A percentile compares a stretch with the other conserved stretches of the same genome.
phyloP scores from a whole-genome alignment of 2,329 filamentous ascomycete species.

The Hypocrella siamensis region DNA sequence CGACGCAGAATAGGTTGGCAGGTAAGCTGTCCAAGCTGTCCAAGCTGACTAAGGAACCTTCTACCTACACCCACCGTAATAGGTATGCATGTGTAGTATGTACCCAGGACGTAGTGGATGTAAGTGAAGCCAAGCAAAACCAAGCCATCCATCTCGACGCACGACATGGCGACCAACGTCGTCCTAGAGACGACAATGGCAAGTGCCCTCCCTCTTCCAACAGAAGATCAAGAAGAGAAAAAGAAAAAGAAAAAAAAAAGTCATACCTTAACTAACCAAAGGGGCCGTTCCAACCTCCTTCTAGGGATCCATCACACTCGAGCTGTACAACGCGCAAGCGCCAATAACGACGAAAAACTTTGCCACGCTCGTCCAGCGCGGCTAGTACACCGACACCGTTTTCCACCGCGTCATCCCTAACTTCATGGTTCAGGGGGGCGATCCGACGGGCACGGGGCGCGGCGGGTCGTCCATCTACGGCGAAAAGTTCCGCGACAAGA shows the following conservation, averaged over 20 bases:
- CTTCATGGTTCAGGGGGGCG: conserved; percentile 94
- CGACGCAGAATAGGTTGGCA: no score
- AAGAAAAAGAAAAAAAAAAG: background rate
- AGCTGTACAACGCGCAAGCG: conserved; percentile 82
- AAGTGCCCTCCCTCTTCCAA: conserved; percentile 9
- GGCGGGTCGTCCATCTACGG: conserved; percentile 85
- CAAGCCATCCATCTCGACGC: background rate
- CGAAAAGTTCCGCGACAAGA: conserved; percentile 89
- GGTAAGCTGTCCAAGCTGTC: no score
- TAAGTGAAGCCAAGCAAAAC: no score
- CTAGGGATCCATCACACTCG: conserved; percentile 69
- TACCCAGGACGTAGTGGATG: no score
- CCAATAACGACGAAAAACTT: conserved; percentile 88
- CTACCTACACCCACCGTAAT: no score
- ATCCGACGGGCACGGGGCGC: conserved; percentile 84
- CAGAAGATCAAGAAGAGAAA: background rate
- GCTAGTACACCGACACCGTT: conserved; percentile 75
- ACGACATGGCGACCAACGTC: conserved; percentile 58
- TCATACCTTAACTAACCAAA: no score
- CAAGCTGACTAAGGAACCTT: no score
- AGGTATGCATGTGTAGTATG: no score
- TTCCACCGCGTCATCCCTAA: conserved; percentile 92
- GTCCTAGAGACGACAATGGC: conserved; percentile 78
- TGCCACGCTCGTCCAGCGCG: conserved; percentile 57
- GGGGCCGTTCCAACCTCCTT: background rate